Conservation (phyloP, 1,139 yeast species). For the Geotrichum bryndzae region DNA sequence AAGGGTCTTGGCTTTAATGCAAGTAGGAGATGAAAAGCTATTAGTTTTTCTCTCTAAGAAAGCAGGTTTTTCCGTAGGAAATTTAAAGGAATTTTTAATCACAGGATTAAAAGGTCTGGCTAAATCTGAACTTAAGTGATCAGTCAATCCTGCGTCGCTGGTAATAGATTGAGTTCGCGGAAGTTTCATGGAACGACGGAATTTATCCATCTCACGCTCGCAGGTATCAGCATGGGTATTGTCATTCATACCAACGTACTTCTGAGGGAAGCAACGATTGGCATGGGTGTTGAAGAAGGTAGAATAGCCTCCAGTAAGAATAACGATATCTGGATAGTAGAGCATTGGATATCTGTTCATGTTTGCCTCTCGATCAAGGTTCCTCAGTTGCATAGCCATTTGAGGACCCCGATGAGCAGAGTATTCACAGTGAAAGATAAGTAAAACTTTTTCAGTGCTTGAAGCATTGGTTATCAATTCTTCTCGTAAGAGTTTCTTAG, state of each 20-base stretch:
- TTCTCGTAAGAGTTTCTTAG: constrained; percentile 61
- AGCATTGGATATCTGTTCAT: constrained; percentile 71
- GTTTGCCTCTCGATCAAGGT: constrained; percentile 71
- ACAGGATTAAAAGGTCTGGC: constrained; percentile 4
- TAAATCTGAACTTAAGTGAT: background rate
- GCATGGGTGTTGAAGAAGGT: constrained; percentile 56
- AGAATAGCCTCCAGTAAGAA: constrained; percentile 88
- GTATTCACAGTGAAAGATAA: constrained; percentile 91
- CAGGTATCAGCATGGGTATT: constrained; percentile 57
- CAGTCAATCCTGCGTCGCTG: background rate
- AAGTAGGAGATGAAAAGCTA: background rate
- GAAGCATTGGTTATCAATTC: constrained; percentile 26
- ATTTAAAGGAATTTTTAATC: constrained; percentile 1
- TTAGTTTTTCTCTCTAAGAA: background rate
- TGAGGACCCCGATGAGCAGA: constrained; percentile 89
- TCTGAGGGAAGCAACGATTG: constrained; percentile 61
- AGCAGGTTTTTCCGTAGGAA: background rate
- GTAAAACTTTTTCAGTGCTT: constrained; percentile 39
- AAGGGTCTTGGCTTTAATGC: constrained; percentile 4
- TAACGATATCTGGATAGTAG: constrained; percentile 79
- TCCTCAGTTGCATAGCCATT: constrained; percentile 81
- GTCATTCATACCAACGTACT: constrained; percentile 85
- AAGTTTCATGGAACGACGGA: constrained; percentile 41
- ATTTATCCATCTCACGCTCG: constrained; percentile 64
- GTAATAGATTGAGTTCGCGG: constrained; percentile 12